Base-by-base conservation (phyloP, 805 yeast genomes). In the Maudiozyma pseudohumilis region DNA sequence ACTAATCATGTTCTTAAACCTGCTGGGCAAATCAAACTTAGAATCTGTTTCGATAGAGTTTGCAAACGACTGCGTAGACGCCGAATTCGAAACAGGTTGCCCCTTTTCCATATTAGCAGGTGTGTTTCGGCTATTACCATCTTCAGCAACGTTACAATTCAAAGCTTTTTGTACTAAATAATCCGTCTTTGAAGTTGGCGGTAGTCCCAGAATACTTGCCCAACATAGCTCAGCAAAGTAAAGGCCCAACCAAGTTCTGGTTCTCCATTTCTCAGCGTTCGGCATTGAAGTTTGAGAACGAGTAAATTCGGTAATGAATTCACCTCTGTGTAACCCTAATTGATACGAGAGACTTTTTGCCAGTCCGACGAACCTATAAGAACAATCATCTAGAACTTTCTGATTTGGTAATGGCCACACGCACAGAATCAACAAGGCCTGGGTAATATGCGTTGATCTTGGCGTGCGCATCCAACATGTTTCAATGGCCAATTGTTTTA, bases 381-480 rank as follows among this genome's bases (percentile, higher is more conserved):
- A 81, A 53, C 92, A 80, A 55, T 88, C 96, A 60, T 88, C 96
- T 41, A 88, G 65, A 15, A 88, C 89, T 52, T 87, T 88, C 52
- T 83, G 88, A 52, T 87, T 87, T 0, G 96, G 96, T 32, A 88
- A 59, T 0, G 96, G 96, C 96, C 96, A 88, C 12, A 77, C 76
- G 21, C 88, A 76, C 21, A 88, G 65, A n/a, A 88, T 80, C 19
- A 88, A 63, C 28, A 88, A 64, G 0, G 96, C 94, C 54, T 88
- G 96, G 6, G 88, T 85, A 28, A 88, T 88, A 56, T 88, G 95
- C 0, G 96, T 84, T 2, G 95, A 83, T 53, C 96, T 70, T 2
- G 96, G 96, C 0, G 96, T 88, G 40, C 88, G 66, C 34, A 87
- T 75, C 94, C 95, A 85, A 60, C 95, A 86, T 0, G 94, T 84